These are phyloP conservation scores for Fusarium dlaminii DNA, from an alignment of 2,329 filamentous ascomycete genomes.

Conservation along the genomic window DNA sequence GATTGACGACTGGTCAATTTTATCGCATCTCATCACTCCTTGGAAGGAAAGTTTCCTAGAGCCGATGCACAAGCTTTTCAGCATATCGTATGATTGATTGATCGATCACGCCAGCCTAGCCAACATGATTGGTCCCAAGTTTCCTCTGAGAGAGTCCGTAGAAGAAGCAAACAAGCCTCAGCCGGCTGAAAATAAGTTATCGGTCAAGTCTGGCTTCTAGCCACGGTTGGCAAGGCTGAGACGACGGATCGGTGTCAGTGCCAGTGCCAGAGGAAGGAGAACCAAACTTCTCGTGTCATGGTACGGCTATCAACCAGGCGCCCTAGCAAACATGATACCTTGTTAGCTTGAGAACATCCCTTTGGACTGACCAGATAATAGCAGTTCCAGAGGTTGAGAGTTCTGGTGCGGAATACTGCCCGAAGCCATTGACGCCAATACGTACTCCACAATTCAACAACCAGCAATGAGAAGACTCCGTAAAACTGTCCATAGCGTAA, in stretches of 20 bases:
- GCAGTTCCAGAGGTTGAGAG: background rate
- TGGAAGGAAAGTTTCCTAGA: constrained; percentile 2
- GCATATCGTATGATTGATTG: constrained; percentile 43
- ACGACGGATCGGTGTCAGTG: constrained; percentile 30
- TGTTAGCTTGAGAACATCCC: background rate
- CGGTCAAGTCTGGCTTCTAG: constrained; percentile 5
- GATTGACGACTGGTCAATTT: constrained; percentile 17
- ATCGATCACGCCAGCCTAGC: constrained; percentile 37
- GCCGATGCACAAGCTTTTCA: constrained; percentile 8
- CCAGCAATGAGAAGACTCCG: background rate
- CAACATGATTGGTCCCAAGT: constrained; percentile 19
- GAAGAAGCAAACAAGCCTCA: constrained; percentile 32
- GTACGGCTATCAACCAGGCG: background rate
- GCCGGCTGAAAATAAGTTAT: background rate
- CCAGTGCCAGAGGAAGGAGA: constrained; percentile 5
- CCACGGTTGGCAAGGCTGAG: constrained; percentile 42
- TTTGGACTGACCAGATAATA: background rate
- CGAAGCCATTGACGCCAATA: background rate
- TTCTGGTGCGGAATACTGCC: constrained; percentile 4
- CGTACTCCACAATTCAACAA: background rate
- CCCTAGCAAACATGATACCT: background rate
- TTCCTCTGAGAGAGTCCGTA: background rate
- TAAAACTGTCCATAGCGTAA: constrained; percentile 1
- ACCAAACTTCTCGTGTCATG: constrained; percentile 23
- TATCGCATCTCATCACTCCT: constrained; percentile 3